Conservation (phyloP, 768 basidiomycete species). For the Rhodosporidiobolus sp. region DNA sequence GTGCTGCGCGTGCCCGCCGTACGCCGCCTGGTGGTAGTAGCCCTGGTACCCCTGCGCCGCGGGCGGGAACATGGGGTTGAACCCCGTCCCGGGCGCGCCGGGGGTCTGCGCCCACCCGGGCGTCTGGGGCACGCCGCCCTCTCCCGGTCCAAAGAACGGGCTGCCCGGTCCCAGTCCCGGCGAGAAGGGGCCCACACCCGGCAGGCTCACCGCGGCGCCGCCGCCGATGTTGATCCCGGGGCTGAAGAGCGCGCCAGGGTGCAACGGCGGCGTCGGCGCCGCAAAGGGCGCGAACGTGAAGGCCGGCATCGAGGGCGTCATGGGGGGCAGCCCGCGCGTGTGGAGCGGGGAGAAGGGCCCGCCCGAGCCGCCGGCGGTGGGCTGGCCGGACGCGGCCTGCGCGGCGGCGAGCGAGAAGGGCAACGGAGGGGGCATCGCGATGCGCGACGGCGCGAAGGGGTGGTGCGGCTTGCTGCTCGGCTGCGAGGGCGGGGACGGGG, state of each 20-base stretch:
- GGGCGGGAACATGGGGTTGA: constrained; percentile 38
- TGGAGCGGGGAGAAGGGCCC: constrained; percentile 31
- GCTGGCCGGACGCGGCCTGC: not conserved
- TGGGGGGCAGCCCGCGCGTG: constrained; percentile 72
- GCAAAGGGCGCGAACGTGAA: constrained; percentile 70
- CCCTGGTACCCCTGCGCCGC: not conserved
- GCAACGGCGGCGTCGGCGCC: constrained; percentile 51
- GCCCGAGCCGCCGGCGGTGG: not conserved
- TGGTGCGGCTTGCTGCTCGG: constrained; percentile 13
- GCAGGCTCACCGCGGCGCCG: no score
- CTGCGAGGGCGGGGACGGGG: not conserved
- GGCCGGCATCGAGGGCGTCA: constrained; percentile 96
- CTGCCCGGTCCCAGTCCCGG: constrained; percentile 18
- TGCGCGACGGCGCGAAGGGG: constrained; percentile 46
- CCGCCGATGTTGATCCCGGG: constrained; percentile 49
- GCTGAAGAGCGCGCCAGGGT: constrained; percentile 58
- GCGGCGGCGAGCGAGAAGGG: constrained; percentile 31
- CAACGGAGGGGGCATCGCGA: constrained; percentile 50
- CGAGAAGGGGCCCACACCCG: constrained; percentile 39
- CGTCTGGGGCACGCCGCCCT: not conserved
- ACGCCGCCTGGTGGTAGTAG: not conserved
- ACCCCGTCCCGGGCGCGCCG: constrained; percentile 9
- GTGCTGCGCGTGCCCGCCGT: not conserved
- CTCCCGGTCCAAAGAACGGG: constrained; percentile 16
- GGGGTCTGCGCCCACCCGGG: constrained; percentile 12